A percentile compares a stretch with the other conserved stretches of the same genome.
Conservation (phyloP, 345 rosid genomes). For the Aquilaria sinensis region DNA sequence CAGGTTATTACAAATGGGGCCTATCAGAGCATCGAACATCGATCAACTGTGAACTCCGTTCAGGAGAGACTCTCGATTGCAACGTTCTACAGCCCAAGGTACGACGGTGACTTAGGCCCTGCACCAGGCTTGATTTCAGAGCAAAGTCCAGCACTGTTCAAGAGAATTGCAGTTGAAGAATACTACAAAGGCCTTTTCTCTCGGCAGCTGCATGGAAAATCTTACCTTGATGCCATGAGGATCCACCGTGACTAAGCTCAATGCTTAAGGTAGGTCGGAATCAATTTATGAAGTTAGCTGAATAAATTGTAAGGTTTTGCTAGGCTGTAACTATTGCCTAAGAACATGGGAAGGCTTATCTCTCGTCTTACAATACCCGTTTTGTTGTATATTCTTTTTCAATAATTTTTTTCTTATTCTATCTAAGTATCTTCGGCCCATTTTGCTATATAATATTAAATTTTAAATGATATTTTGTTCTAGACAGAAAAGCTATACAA, state of each 20-base stretch:
- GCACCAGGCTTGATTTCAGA: constrained; percentile 33
- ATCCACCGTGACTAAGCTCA: neutral
- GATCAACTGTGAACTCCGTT: constrained; percentile 31
- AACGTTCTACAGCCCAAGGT: constrained; percentile 24
- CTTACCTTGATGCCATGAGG: constrained; percentile 33
- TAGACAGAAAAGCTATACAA: too few relatives aligned
- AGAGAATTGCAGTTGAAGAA: constrained; percentile 23
- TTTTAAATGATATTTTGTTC: too few relatives aligned
- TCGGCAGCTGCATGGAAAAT: neutral
- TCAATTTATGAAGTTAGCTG: neutral
- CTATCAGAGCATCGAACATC: constrained; percentile 41
- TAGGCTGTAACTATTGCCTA: too few relatives aligned
- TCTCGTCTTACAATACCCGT: too few relatives aligned
- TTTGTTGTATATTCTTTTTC: too few relatives aligned
- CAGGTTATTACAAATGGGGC: constrained; percentile 43
- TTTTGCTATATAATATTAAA: too few relatives aligned
- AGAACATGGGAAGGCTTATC: too few relatives aligned
- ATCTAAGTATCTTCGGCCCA: too few relatives aligned
- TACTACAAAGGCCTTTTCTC: constrained; percentile 33
- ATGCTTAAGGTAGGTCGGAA: neutral
- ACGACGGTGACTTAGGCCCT: constrained; percentile 30
- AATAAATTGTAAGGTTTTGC: too few relatives aligned
- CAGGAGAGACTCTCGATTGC: constrained; percentile 45
- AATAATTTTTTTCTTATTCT: too few relatives aligned
- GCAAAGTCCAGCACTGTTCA: constrained; percentile 27